Base-by-base conservation (phyloP, 495 filamentous ascomycete species). In the Xylaria scruposa region DNA sequence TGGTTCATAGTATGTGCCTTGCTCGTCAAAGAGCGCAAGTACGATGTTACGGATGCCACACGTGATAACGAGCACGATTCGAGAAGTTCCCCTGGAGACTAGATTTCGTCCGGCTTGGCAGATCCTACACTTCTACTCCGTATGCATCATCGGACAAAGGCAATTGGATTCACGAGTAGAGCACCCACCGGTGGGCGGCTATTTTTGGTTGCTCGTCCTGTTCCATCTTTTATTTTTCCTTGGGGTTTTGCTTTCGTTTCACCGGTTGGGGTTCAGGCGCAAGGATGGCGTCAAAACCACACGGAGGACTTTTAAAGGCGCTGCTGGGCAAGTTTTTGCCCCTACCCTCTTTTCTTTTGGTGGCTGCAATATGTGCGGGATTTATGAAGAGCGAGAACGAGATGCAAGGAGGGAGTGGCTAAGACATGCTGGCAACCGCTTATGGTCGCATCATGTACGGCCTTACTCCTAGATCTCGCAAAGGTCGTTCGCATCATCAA, bases 391-490 rank as follows among this genome's bases (percentile, higher is more conserved):
- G 2, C 24, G n/a, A 21, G 21, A 7, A 40, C 33, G 3, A 17
- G 38, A 31, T 44, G 51, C 24, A 31, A 24, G 60, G 47, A 65
- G 12, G 36, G 49, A 49, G 38, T 66, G 51, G 15, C 62, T 61
- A 33, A 72, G 47, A 56, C 24, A 63, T 17, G 59, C n/a, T 9
- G 68, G 47, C 44, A 56, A 68, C 72, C 85, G 87, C 36, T 6
- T 89, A 89, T 60, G 87, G 88, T n/a, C 77, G 88, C 47, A 82
- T 90, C 68, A 89, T 86, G 7, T 76, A 87, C 61, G 84, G 83
- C 0, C 76, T 87, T 87, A 6, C 78, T 87, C 19, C 65, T 84
- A 12, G 74, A 78, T 17, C 66, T 87, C 40, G 78, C 81, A 1
- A 74, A 81, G 47, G 77, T 78, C 8, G 83, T 87, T 42, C 87